Evolutionary conservation across 2,329 filamentous ascomycete genomes (phyloP).

Genomic region (Fusarium acutatum): DNA sequence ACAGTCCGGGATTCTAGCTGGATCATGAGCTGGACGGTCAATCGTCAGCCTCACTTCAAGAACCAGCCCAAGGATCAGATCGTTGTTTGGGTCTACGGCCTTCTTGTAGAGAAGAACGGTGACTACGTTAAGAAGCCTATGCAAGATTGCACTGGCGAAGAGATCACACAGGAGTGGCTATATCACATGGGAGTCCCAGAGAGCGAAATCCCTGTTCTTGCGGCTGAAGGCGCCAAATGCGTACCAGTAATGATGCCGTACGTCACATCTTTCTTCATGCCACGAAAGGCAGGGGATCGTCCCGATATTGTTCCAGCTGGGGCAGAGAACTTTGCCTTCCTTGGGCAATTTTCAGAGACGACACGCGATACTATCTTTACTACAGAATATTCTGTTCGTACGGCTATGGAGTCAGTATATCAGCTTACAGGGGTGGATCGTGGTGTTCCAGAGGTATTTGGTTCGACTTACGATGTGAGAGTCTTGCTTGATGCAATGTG

Average conservation of each 20-base stretch:
- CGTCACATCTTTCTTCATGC: neutral
- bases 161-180: neutral
- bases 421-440: neutral
- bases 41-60: slow-evolving; percentile 1
- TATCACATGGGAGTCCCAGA: slow-evolving; percentile 1
- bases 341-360: neutral
- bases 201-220: neutral
- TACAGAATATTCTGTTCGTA: neutral
- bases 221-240: neutral
- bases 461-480: neutral
- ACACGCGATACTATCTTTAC: neutral
- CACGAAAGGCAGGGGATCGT: neutral
- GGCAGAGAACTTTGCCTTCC: neutral
- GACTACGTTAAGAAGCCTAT: neutral
- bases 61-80: neutral
- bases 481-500: neutral
- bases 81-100: neutral
- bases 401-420: neutral
- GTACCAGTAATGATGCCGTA: neutral
- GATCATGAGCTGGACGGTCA: neutral
- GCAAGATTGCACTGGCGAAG: neutral
- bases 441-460: neutral
- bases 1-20: too few relatives aligned
- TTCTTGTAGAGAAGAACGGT: neutral
- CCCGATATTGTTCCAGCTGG: neutral